Evolutionary conservation across 2,329 filamentous ascomycete species (phyloP).

Genomic region (Emmonsiellopsis sp.): DNA sequence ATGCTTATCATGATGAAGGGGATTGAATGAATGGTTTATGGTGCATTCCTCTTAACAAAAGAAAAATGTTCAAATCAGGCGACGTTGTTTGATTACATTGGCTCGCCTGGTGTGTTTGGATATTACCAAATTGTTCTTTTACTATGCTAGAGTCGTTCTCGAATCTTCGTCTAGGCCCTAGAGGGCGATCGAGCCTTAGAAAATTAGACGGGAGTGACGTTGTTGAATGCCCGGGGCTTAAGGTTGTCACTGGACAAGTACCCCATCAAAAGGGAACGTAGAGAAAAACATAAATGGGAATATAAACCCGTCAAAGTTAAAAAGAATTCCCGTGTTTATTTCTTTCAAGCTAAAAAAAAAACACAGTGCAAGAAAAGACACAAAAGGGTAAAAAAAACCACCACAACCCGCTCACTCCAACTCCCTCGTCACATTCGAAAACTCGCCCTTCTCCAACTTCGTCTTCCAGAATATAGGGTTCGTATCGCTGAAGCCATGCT

Average conservation of each 20-base stretch:
- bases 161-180: too few relatives aligned
- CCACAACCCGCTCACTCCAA: slow-evolving; percentile 30
- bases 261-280: neutral
- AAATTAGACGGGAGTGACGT: too few relatives aligned
- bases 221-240: too few relatives aligned
- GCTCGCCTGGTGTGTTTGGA: neutral
- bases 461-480: slow-evolving; percentile 99
- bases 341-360: neutral
- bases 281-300: neutral
- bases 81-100: neutral
- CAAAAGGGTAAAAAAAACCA: neutral
- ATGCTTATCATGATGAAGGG: too few relatives aligned
- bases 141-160: too few relatives aligned
- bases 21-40: too few relatives aligned
- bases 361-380: neutral
- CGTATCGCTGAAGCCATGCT: slow-evolving; percentile 95
- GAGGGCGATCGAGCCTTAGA: too few relatives aligned
- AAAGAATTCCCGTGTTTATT: neutral
- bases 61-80: neutral
- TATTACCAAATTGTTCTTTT: neutral
- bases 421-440: slow-evolving; percentile 82
- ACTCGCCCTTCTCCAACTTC: slow-evolving; percentile 97
- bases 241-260: too few relatives aligned
- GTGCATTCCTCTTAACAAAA: too few relatives aligned
- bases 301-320: neutral